These are phyloP conservation scores for Climacium dendroides DNA, from an alignment of 225 moss, liverwort and hornwort genomes.

Conservation along the genomic window DNA sequence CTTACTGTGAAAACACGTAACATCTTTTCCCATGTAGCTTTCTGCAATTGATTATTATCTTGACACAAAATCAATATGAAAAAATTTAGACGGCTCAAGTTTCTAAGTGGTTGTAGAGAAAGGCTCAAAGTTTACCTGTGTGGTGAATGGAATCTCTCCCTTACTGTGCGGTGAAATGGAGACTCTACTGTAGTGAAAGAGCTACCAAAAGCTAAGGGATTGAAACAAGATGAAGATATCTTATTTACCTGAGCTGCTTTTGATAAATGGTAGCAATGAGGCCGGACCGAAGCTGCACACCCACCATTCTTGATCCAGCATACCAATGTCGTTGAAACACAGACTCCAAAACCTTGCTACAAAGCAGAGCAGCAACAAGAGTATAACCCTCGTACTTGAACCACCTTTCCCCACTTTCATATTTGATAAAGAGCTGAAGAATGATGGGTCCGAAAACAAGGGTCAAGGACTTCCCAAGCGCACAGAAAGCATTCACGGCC, in stretches of 20 bases:
- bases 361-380: conserved; percentile 25
- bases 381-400: conserved; percentile 25
- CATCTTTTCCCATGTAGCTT: background rate
- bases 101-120: background rate
- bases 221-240: background rate
- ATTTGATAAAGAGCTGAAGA: conserved; percentile 9
- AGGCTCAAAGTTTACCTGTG: background rate
- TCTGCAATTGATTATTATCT: background rate
- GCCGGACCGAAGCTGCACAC: conserved; percentile 28
- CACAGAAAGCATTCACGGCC: conserved; percentile 10
- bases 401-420: conserved; percentile 10
- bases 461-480: conserved; percentile 13
- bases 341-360: conserved; percentile 33
- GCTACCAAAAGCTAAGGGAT: background rate
- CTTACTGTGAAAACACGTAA: background rate
- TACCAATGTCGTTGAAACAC: conserved; percentile 38
- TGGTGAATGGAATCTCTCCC: no score
- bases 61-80: background rate
- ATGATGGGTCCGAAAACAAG: conserved; percentile 25
- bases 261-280: conserved; percentile 36
- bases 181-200: background rate
- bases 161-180: background rate
- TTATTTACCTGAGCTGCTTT: conserved; percentile 36
- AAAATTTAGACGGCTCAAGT: background rate
- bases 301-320: conserved; percentile 12